phyloP scores from a whole-genome alignment of 805 yeast genomes.

The Torulaspora delbrueckii region DNA sequence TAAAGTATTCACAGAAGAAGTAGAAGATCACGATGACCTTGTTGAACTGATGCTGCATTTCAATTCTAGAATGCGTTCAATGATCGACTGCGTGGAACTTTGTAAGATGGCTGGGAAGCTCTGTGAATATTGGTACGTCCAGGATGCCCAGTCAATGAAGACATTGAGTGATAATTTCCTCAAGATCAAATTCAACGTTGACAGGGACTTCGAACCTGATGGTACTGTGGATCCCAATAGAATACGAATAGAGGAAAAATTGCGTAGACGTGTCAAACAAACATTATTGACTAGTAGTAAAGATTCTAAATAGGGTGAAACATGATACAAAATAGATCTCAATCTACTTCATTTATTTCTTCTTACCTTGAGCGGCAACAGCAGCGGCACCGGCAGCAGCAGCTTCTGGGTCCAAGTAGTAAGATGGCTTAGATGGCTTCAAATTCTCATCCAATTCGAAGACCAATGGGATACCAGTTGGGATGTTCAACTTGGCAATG shows the following conservation, averaged over 20 bases:
- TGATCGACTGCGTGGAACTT: constrained; percentile 22
- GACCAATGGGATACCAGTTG: constrained; percentile 97
- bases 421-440: constrained; percentile 87
- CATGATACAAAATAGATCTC: not conserved
- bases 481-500: constrained; percentile 91
- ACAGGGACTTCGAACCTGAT: constrained; percentile 1
- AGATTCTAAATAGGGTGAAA: constrained; percentile 5
- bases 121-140: constrained; percentile 25
- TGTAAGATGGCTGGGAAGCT: constrained; percentile 28
- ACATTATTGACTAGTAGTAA: constrained; percentile 15
- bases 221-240: constrained; percentile 25
- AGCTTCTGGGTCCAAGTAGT: constrained; percentile 98
- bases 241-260: constrained; percentile 24
- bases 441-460: constrained; percentile 85
- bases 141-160: constrained; percentile 21
- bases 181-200: constrained; percentile 17
- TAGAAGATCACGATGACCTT: constrained; percentile 29
- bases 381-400: constrained; percentile 99
- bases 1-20: constrained; percentile 15
- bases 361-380: constrained; percentile 93
- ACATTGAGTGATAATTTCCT: constrained; percentile 23
- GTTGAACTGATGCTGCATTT: constrained; percentile 29
- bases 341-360: constrained; percentile 38
- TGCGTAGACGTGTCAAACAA: constrained; percentile 24
- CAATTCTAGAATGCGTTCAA: constrained; percentile 9